Evolutionary conservation across 2,329 filamentous ascomycete genomes (phyloP), one percentile per base, ranked within the genome.

Genomic region (Hyphodiscus sp.): DNA sequence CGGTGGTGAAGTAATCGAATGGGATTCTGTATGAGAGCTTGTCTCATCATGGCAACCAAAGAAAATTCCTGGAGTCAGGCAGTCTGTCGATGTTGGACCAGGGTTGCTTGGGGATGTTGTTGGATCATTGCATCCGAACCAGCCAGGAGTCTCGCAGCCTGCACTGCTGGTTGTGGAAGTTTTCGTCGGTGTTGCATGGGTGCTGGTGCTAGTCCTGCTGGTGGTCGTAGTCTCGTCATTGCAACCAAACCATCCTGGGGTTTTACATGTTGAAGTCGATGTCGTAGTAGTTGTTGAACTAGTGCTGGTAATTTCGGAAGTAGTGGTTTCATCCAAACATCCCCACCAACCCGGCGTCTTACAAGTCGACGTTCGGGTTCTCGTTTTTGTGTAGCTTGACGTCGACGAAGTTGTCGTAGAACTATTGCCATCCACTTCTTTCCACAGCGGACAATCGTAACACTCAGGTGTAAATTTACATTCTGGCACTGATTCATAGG

Each of bases 401-500:
- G 79, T 80, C 0, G 78, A 77, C 2, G 74, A 76, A 1, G 81
- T 76, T 0, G 83, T 83, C 0, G 86, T 87, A 0, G 84, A 90
- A 1, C 77, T 79, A 58, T 96, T 96, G 68, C 91, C 66, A 23
- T 63, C 63, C 26, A 67, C 63, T 45, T 95, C 70, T 91, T 96
- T 95, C 94, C 94, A 97, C 52, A 86, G 84, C 54, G 82, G 89
- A 65, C 92, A 97, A 68, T 99, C 94, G 42, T 87, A 83, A 68
- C 94, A 97, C 50, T 90, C 85, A 20, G 83, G 78, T 7, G 92
- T 91, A 29, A 79, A 76, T 51, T 79, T 80, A 70, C 94, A 97
- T 60, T 81, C 74, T 0, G 94, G 87, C 0, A 95, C 89, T 2
- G 77, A 74, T 58, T 95, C 87, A 65, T 97, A 97, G 62, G 84